Conservation (phyloP, 768 basidiomycete genomes). For the Calocera viscosa region DNA sequence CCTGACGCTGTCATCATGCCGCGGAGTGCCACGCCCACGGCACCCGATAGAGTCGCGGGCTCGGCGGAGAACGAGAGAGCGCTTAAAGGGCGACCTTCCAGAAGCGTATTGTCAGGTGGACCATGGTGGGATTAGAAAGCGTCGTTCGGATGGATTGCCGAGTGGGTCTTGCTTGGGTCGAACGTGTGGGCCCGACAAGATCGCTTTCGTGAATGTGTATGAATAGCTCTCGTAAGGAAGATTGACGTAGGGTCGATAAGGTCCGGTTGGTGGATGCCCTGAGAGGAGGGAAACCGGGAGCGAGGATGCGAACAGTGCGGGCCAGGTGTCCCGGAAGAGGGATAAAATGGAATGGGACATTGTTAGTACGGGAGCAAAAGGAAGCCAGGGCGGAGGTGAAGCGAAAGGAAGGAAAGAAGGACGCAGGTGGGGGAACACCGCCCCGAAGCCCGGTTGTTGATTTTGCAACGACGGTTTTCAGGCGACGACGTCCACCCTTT, state of each 20-base stretch:
- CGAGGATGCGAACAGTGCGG: neutral
- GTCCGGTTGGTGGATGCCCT: neutral
- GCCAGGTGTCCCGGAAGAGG: neutral
- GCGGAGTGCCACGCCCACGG: neutral
- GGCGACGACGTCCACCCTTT: neutral
- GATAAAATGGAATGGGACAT: neutral
- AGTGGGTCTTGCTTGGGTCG: neutral
- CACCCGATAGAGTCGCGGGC: neutral
- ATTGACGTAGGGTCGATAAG: neutral
- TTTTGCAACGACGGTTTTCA: neutral
- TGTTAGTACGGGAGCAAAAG: neutral
- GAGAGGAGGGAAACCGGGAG: neutral
- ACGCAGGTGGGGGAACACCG: neutral
- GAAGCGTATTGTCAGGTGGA: slow-evolving; percentile 8
- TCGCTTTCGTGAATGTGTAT: neutral
- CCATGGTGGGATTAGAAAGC: neutral
- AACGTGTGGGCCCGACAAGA: neutral
- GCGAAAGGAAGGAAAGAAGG: slow-evolving; percentile 3
- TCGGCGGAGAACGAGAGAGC: slow-evolving; percentile 4
- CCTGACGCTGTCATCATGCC: neutral
- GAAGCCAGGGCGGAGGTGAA: neutral
- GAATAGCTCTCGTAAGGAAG: neutral
- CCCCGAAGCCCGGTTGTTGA: slow-evolving; percentile 2
- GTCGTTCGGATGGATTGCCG: neutral
- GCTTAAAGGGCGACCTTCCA: neutral